phyloP scores from a whole-genome alignment of 2,329 filamentous ascomycete genomes.

The Tolypocladium capitatum region DNA sequence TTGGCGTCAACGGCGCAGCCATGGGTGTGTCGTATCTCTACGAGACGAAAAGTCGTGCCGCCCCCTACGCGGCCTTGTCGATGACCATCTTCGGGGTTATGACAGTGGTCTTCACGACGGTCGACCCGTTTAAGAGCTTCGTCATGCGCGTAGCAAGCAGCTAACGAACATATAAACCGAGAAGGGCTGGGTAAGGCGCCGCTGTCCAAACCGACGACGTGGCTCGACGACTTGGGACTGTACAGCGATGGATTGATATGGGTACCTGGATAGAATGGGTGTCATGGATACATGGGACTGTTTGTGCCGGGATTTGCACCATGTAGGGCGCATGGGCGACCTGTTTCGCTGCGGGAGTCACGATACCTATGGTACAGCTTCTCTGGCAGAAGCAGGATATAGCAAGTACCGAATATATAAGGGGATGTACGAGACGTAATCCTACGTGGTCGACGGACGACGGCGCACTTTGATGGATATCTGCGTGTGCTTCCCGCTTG shows the following conservation, averaged over 20 bases:
- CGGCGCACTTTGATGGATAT: background rate
- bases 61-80: slow-evolving; percentile 41
- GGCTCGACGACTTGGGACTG: background rate
- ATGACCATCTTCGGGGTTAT: slow-evolving; percentile 45
- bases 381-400: background rate
- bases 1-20: slow-evolving; percentile 46
- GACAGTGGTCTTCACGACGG: slow-evolving; percentile 39
- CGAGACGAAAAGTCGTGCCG: slow-evolving; percentile 36
- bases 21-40: slow-evolving; percentile 47
- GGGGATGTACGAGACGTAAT: background rate
- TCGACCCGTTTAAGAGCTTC: slow-evolving; percentile 29
- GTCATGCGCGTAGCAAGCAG: slow-evolving; percentile 20
- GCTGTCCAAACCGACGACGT: background rate
- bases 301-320: background rate
- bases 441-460: background rate
- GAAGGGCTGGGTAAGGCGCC: background rate
- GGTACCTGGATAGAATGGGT: too few relatives aligned
- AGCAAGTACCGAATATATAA: background rate
- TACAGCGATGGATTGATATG: too few relatives aligned
- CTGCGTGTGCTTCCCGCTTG: background rate
- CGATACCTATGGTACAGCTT: background rate
- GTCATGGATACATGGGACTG: background rate
- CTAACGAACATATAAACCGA: background rate
- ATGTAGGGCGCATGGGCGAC: background rate
- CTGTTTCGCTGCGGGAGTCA: background rate